Percentiles rank a stretch among this genome's conserved stretches.
Evolutionary conservation across 805 yeast genomes (phyloP).

Genomic region (Ogataea polymorpha): DNA sequence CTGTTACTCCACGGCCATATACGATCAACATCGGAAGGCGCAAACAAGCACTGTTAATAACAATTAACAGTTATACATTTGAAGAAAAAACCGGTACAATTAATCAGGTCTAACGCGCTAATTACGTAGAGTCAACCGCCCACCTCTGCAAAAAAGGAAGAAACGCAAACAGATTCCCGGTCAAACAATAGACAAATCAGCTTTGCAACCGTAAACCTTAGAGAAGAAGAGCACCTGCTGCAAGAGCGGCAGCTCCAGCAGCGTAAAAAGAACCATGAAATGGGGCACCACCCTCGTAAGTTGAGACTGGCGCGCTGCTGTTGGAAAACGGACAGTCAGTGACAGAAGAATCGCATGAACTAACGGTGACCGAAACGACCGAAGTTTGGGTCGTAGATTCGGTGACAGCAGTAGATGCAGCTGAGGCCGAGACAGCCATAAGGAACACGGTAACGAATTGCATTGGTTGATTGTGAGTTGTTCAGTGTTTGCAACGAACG

Average conservation of each 20-base stretch:
- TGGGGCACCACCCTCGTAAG: conserved; percentile 36
- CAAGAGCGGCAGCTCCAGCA: conserved; percentile 35
- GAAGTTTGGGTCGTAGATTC: conserved; percentile 32
- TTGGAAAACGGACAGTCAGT: conserved; percentile 28
- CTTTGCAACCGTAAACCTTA: conserved; percentile 3
- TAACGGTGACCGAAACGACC: conserved; percentile 38
- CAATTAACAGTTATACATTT: conserved; percentile 1
- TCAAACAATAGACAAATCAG: background rate
- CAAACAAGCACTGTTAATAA: no score
- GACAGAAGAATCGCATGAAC: conserved; percentile 37
- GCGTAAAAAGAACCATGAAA: conserved; percentile 27
- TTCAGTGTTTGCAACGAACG: conserved; percentile 5
- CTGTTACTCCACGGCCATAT: no score
- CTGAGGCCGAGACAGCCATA: conserved; percentile 33
- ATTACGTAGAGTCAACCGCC: conserved; percentile 3
- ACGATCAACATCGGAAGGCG: no score
- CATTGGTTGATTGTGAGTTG: conserved; percentile 32
- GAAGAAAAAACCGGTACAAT: conserved; percentile 6
- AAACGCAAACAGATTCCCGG: background rate
- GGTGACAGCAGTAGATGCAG: conserved; percentile 29
- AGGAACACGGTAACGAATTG: conserved; percentile 41
- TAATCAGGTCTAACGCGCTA: conserved; percentile 7
- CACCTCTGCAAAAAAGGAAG: conserved; percentile 1
- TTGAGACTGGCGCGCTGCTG: conserved; percentile 27
- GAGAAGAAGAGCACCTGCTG: conserved; percentile 27